Evolutionary conservation across 2,329 filamentous ascomycete genomes (phyloP), one percentile per base, ranked within the genome.

Genomic region (Podosphaera aphanis): DNA sequence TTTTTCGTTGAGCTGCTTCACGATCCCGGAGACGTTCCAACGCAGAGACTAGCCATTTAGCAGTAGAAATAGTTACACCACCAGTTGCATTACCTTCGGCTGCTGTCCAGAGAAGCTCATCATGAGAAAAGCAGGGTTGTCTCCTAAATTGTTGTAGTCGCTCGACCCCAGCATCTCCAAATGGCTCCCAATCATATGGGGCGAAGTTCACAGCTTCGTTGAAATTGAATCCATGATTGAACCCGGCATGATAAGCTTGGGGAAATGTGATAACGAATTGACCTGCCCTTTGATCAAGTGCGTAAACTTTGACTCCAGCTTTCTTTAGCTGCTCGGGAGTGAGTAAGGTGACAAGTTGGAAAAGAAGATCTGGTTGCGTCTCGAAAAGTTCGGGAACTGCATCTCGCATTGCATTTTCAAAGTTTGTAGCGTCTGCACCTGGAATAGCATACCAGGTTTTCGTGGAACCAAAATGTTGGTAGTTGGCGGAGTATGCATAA

Each of bases 381-480:
- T 95, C 90, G 55, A 98, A 98, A 0, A 98, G 67, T 57, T 98
- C 90, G 0, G 90, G 90, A 0, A 98, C 86, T 1, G 90, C 86
- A 57, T 93, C 83, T 40, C 77, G 77, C 88, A 98, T 95, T 0
- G 90, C 90, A 46, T 79, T 73, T 62, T 98, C 90, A 48, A 98
- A 98, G 53, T 90, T 93, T 56, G 90, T 81, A 0, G 86, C 83
- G 59, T 95, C 90, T 38, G 83, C 82, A 13, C 82, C 88, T 0
- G 90, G 90, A 52, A 98, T 94, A 2, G 90, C 90, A 56, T 98
- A 98, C 90, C 90, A 98, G 0, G 90, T 98, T 65, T 98, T 98
- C 1, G 90, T 98, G 1, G 86, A 85, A 8, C 90, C 90, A 56
- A 98, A 93, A 56, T 98, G 90, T 60, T 98, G 90, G 56, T 95